phyloP scores from a whole-genome alignment of 495 filamentous ascomycete species.

The Letharia lupina region DNA sequence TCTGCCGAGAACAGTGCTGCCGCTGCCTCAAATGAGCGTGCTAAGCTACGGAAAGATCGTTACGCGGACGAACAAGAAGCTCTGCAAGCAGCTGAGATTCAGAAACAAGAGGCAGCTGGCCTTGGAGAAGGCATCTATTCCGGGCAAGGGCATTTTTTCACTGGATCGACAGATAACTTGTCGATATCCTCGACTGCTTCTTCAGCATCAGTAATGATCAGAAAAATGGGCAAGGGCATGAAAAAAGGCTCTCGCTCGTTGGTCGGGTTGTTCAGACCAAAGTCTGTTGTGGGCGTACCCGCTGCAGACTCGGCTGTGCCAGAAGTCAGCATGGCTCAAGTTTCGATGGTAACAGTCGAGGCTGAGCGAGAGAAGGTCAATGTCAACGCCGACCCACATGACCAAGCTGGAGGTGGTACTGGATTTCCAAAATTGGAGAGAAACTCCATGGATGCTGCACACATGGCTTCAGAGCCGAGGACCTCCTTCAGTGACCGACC shows the following conservation, averaged over 20 bases:
- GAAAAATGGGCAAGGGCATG: conserved; percentile 98
- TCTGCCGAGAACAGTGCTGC: conserved; percentile 58
- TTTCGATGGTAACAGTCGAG: conserved; percentile 93
- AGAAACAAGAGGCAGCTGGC: conserved; percentile 82
- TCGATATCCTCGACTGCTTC: conserved; percentile 97
- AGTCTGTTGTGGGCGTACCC: conserved; percentile 74
- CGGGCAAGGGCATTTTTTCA: conserved; percentile 76
- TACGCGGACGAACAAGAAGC: conserved; percentile 66
- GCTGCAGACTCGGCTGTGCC: conserved; percentile 53
- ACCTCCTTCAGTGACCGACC: conserved; percentile 46
- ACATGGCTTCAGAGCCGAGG: conserved; percentile 31
- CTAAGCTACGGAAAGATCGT: conserved; percentile 61
- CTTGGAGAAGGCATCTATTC: conserved; percentile 91
- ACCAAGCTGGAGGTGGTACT: conserved; percentile 65
- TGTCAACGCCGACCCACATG: conserved; percentile 61
- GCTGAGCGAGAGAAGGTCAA: conserved; percentile 82
- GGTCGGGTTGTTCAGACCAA: conserved; percentile 90
- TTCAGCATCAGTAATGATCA: conserved; percentile 97
- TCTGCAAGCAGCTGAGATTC: conserved; percentile 83
- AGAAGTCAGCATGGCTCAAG: conserved; percentile 62
- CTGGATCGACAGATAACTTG: conserved; percentile 89
- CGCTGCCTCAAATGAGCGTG: conserved; percentile 45
- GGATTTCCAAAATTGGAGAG: conserved; percentile 81
- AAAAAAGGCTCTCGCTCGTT: conserved; percentile 86
- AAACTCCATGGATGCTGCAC: conserved; percentile 59